phyloP scores from a whole-genome alignment of 768 basidiomycete species.

The Hysterangium stoloniferum region DNA sequence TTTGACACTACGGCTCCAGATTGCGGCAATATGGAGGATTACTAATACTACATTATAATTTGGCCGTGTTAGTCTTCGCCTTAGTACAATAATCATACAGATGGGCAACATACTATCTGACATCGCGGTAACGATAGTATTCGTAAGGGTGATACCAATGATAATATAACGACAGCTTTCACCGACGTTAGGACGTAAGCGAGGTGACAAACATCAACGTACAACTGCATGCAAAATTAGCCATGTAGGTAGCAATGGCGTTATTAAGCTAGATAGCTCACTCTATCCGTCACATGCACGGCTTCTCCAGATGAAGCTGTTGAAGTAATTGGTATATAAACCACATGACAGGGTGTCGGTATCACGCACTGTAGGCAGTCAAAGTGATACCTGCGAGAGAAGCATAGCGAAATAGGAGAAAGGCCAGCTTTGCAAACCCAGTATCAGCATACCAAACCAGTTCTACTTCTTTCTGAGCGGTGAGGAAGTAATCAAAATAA shows the following conservation, averaged over 20 bases:
- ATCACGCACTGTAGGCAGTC: neutral
- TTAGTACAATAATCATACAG: neutral
- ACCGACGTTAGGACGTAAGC: neutral
- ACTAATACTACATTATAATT: too few species aligned
- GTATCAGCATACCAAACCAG: conserved; percentile 6
- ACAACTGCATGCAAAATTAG: too few species aligned
- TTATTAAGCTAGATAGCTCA: too few species aligned
- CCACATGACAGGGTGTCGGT: too few species aligned
- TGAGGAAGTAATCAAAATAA: conserved; percentile 2
- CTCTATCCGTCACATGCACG: neutral
- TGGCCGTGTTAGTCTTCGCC: neutral
- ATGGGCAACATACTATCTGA: too few species aligned
- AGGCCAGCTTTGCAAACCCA: neutral
- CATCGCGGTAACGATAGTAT: neutral
- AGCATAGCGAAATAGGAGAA: conserved; percentile 2
- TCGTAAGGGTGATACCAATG: neutral
- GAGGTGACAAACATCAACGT: too few species aligned
- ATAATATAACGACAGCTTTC: neutral
- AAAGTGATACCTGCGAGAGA: neutral
- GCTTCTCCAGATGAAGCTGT: conserved; percentile 3
- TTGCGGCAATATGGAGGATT: neutral
- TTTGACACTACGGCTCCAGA: neutral
- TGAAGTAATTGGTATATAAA: neutral
- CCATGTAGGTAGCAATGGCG: too few species aligned
- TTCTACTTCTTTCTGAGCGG: neutral